Conservation (phyloP, 2,329 filamentous ascomycete species). For the Ophiocordyceps polyrhachis-furcata region DNA sequence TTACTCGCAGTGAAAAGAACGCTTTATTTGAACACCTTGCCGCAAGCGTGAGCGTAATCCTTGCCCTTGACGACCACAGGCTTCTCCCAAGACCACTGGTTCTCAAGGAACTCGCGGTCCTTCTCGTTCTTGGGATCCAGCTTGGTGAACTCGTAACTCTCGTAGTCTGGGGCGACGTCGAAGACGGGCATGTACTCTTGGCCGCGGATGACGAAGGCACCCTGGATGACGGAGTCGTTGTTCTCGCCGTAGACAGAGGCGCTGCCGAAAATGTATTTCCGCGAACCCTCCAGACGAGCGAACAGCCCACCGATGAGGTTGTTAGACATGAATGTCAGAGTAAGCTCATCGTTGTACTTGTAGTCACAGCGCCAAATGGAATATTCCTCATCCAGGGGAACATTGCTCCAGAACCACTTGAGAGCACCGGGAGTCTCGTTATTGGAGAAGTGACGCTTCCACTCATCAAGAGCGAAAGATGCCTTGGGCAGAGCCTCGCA, state of each 20-base stretch:
- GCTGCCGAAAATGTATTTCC: slow-evolving; percentile 93
- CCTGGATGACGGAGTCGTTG: slow-evolving; percentile 81
- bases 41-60: slow-evolving; percentile 71
- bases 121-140: slow-evolving; percentile 75
- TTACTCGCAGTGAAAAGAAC: not conserved
- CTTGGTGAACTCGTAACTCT: slow-evolving; percentile 94
- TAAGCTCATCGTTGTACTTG: slow-evolving; percentile 99
- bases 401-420: slow-evolving; percentile 97
- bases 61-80: slow-evolving; percentile 65
- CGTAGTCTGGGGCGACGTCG: slow-evolving; percentile 90
- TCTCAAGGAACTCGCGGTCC: slow-evolving; percentile 71
- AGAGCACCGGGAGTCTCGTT: slow-evolving; percentile 68
- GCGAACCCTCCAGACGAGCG: slow-evolving; percentile 85
- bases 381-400: slow-evolving; percentile 84
- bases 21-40: slow-evolving; percentile 97
- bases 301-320: slow-evolving; percentile 99
- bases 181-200: slow-evolving; percentile 75
- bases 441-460: slow-evolving; percentile 99
- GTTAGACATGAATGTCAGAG: slow-evolving; percentile 94
- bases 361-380: slow-evolving; percentile 88
- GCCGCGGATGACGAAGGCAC: slow-evolving; percentile 88
- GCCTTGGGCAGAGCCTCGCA: slow-evolving; percentile 68
- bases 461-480: slow-evolving; percentile 77
- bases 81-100: slow-evolving; percentile 86
- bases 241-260: slow-evolving; percentile 74